Base-by-base conservation (phyloP, 495 filamentous ascomycete species). In the Xylaria flabelliformis region DNA sequence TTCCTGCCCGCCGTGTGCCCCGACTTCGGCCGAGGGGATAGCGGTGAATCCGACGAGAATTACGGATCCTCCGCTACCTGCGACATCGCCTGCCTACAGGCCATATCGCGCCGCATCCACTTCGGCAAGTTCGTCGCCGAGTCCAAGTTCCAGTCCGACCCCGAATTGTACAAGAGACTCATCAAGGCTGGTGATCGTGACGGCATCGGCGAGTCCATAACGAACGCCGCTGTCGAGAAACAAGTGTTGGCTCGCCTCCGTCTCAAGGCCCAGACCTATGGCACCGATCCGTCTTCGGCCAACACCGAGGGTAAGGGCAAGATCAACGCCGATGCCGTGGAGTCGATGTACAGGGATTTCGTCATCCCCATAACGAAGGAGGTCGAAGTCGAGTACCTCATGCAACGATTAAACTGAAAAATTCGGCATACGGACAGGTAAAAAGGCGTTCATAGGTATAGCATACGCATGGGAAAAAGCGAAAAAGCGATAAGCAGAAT, bases 51-150 rank as follows among this genome's bases (percentile, higher is more conserved):
- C 21, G 90, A 92, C 77, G 96, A 99, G 83, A 97, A 98, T 81
- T 99, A 98, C 81, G 97, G 97, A 3, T 97, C 93, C 0, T 86
- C 95, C 6, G 96, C 94, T 0, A 97, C 94, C 0, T 93, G 91
- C 80, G 97, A 99, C 82, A 96, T 99, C 41, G 85, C 87, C 41
- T 95, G 92, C 77, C 83, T 99, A 64, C 97, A 99, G 84, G 93
- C 97, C 19, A 85, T 99, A 13, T 97, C 94, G 55, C 87, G 95
- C 21, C 87, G 97, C 61, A 93, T 99, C 73, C 97, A 99, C 81
- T 99, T 98, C 82, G 97, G 97, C 69, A 99, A 97, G 85, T 98
- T 98, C 77, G 97, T 99, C 5, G 97, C 97, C 13, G 97, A 99
- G 85, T 91, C 93, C n/a, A 99, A 99, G 85, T 99, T 98, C 81